Base-by-base conservation (phyloP, 495 filamentous ascomycete species). In the Aspergillus hancockii region DNA sequence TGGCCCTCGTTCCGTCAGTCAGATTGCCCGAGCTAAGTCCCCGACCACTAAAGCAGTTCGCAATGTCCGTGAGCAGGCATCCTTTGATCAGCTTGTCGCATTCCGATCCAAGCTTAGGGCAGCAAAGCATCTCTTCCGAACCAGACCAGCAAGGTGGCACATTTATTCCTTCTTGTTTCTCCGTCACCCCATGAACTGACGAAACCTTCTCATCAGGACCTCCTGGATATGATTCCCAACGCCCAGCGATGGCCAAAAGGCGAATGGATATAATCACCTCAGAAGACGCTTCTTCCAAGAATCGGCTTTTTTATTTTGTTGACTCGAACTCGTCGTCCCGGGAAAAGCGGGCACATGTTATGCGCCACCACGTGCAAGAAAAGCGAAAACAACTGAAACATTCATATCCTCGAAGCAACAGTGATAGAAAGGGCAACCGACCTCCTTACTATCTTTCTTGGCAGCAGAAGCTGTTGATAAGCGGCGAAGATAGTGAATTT, bases 361-460 rank as follows among this genome's bases (percentile, higher is more conserved):
- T 80, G 77, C 73, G 75, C n/a, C 74, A 80, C 46, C 77, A 80
- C 66, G 75, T 78, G 28, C 75, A 78, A 57, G 70, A 77, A 58
- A 80, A 78, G 60, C 63, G 68, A 18, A 76, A 66, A 51, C 74
- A 76, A 54, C 73, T 67, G 47, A 74, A 59, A 40, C 46, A 41
- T 46, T 47, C 62, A 4, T 58, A 62, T 53, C 40, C 61, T 12
- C 63, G 61, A 28, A 63, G 53, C 31, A 59, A 64, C 31, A 40
- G 30, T 14, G 62, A 67, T 36, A 60, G 54, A 21, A 66, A 66
- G 3, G 22, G 53, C 0, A 63, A 59, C 13, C 66, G 61, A 18
- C 46, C 55, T 6, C 60, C 64, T 31, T 69, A 65, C 21, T 63
- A 62, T 40, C 50, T 60, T 16, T 60, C 71, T n/a, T 73, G 64